Evolutionary conservation across 2,329 filamentous ascomycete species (phyloP), one percentile per base, ranked within the genome.

Genomic region (Ascosphaera acerosa): DNA sequence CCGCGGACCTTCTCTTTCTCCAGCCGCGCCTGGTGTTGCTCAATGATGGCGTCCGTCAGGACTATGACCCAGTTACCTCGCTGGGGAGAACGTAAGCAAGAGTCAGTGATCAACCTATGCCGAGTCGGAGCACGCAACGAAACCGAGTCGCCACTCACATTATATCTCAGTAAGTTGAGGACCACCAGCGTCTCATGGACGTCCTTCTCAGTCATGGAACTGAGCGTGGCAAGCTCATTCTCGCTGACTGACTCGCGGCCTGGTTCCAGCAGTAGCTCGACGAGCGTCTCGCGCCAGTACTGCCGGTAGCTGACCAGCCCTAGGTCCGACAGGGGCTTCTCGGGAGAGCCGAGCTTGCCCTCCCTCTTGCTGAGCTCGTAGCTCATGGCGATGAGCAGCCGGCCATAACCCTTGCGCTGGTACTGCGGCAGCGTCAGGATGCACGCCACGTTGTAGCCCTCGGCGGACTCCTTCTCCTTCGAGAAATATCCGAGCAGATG

Each of bases 401-500:
- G 73, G 15, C 89, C 87, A 43, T 87, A 92, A 0, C 87, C 87
- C 46, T 89, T 87, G 15, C 87, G 70, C 52, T 97, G 87, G 43
- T 89, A 94, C 48, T 97, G 89, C 0, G 87, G 87, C 3, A 97
- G 61, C 0, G 87, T 97, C 35, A 97, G 60, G 48, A 97, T 97
- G 64, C 89, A 97, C 3, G 87, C 89, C 18, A 97, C 74, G 47
- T 97, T 97, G 63, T 94, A 97, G 18, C 77, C 80, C 44, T 97
- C 89, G 0, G 81, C 81, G 23, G 76, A 84, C 52, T 97, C 87
- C 42, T 97, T 97, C 51, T 97, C 87, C 49, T 97, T 97, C 34
- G 77, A 90, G 44, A 97, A 97, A 48, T 97, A 97, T n/a, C 87
- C 87, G 16, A 94, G 84, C 41, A 97, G 87, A 48, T 92, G 87